phyloP scores from a whole-genome alignment of 2,329 filamentous ascomycete genomes.

The Aspergillus luchuensis region DNA sequence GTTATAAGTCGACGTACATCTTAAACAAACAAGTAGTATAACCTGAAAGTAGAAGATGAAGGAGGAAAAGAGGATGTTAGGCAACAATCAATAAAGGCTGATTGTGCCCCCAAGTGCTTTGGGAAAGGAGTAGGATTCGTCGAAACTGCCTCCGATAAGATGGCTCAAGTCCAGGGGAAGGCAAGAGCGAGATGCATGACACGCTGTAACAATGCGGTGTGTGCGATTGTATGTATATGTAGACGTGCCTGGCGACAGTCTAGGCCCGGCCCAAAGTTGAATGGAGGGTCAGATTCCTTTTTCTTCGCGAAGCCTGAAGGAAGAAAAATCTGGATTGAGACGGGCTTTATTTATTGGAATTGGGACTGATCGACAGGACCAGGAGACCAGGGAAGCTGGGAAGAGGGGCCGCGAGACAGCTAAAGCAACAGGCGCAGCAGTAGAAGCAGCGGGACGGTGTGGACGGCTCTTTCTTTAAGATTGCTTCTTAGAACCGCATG shows the following conservation, averaged over 20 bases:
- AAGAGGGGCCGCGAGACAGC: slow-evolving; percentile 8
- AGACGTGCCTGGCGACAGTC: slow-evolving; percentile 3
- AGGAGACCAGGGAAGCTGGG: background rate
- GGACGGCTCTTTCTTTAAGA: slow-evolving; percentile 19
- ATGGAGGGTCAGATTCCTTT: slow-evolving; percentile 1
- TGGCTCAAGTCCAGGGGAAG: background rate
- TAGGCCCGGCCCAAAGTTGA: slow-evolving; percentile 4
- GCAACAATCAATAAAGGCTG: slow-evolving; percentile 13
- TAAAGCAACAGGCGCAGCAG: slow-evolving; percentile 10
- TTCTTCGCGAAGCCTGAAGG: slow-evolving; percentile 4
- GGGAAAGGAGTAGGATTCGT: slow-evolving; percentile 1
- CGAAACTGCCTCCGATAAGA: slow-evolving; percentile 1
- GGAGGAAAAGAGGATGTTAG: slow-evolving; percentile 11
- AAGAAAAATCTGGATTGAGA: background rate
- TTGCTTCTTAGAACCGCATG: slow-evolving; percentile 26
- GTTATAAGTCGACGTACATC: slow-evolving; percentile 39
- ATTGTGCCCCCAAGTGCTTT: slow-evolving; percentile 11
- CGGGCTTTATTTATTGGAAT: slow-evolving; percentile 5
- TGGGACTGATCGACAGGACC: slow-evolving; percentile 1
- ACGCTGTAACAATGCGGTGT: slow-evolving; percentile 17
- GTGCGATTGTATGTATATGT: slow-evolving; percentile 5
- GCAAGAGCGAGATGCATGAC: slow-evolving; percentile 2
- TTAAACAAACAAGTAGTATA: slow-evolving; percentile 26
- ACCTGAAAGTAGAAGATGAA: slow-evolving; percentile 19
- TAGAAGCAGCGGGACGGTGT: slow-evolving; percentile 15